These are phyloP conservation scores for Pythium brassicae DNA, from an alignment of 352 stramenopile genomes.

Conservation along the genomic window DNA sequence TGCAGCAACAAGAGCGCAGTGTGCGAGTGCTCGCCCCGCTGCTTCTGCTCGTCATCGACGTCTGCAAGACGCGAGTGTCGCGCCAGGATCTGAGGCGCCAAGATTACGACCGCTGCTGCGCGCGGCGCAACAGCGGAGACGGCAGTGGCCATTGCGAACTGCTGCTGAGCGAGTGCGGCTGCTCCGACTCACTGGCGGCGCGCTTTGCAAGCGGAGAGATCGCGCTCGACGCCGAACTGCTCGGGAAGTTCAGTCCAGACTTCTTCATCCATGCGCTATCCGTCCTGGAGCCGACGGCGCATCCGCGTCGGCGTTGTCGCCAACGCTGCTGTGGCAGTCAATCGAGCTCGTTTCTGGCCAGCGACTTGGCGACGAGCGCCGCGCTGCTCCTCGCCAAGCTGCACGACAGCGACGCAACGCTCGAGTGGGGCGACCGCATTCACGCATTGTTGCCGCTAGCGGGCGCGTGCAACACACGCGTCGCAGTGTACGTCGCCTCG, in stretches of 20 bases:
- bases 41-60: conserved; percentile 30
- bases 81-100: conserved; percentile 27
- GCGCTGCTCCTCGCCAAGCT: conserved; percentile 25
- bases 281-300: conserved; percentile 19
- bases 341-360: conserved; percentile 15
- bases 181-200: conserved; percentile 25
- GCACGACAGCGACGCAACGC: conserved; percentile 5
- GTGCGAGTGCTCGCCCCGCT: conserved; percentile 23
- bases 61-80: conserved; percentile 28
- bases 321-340: conserved; percentile 30
- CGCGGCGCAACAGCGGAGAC: conserved; percentile 3
- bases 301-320: conserved; percentile 17
- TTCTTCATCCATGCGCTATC: conserved; percentile 35
- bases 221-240: conserved; percentile 22
- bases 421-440: not conserved
- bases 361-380: conserved; percentile 24
- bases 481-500: conserved; percentile 34
- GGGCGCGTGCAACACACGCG: conserved; percentile 33
- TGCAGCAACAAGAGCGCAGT: conserved; percentile 25
- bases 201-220: conserved; percentile 28
- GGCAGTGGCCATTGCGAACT: no score
- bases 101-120: conserved; percentile 14
- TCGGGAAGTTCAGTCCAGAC: conserved; percentile 17
- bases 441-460: conserved; percentile 22
- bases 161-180: no score